Evolutionary conservation across 768 basidiomycete species (phyloP).

Genomic region (Suillus clintonianus): DNA sequence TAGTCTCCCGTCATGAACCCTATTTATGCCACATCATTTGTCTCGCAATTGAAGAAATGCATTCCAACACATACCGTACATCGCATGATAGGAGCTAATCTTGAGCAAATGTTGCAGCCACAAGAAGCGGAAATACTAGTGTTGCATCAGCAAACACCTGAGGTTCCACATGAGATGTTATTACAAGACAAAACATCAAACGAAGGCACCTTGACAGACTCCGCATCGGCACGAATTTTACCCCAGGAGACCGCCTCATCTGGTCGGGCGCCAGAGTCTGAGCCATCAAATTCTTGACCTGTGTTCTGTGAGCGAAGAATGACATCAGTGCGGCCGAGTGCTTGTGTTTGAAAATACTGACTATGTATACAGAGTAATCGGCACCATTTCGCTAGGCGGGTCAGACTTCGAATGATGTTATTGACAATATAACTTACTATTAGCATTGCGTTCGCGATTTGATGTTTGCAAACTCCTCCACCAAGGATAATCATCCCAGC

Average conservation of each 20-base stretch:
- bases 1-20: slow-evolving; percentile 2
- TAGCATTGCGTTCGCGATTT: slow-evolving; percentile 99
- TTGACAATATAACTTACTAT: slow-evolving; percentile 59
- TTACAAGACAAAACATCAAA: not conserved
- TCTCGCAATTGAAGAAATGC: not conserved
- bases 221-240: slow-evolving; percentile 86
- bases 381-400: slow-evolving; percentile 86
- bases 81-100: slow-evolving; percentile 14
- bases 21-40: slow-evolving; percentile 2
- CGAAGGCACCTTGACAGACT: slow-evolving; percentile 71
- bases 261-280: slow-evolving; percentile 94
- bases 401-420: slow-evolving; percentile 5
- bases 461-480: slow-evolving; percentile 98
- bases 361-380: slow-evolving; percentile 95
- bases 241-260: slow-evolving; percentile 99
- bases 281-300: slow-evolving; percentile 98
- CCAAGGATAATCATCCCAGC: slow-evolving; percentile 99
- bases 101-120: slow-evolving; percentile 90
- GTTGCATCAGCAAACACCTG: slow-evolving; percentile 95
- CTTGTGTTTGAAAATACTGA: slow-evolving; percentile 35
- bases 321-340: not conserved
- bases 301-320: slow-evolving; percentile 65
- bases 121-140: slow-evolving; percentile 90
- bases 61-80: not conserved
- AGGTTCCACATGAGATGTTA: slow-evolving; percentile 5